Percentiles rank a stretch among this genome's conserved stretches.
Evolutionary conservation across 176 grass and related monocot species (phyloP).

Genomic region (Areca catechu): DNA sequence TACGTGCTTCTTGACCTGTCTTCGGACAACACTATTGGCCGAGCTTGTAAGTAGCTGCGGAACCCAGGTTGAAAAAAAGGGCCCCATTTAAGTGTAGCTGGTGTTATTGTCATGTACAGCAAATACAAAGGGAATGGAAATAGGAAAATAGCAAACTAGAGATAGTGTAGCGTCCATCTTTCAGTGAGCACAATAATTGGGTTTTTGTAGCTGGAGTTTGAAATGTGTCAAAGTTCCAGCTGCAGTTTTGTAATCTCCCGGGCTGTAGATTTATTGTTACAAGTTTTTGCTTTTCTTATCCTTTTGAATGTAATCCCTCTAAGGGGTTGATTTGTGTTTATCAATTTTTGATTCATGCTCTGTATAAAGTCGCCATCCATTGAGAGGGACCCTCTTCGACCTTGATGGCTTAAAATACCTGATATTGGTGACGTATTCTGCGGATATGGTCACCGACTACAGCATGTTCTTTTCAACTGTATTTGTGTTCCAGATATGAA

Average conservation of each 20-base stretch:
- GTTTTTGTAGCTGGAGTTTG: slow-evolving; percentile 37
- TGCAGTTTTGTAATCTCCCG: slow-evolving; percentile 48
- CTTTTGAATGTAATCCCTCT: not conserved
- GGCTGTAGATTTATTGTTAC: not conserved
- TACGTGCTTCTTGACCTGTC: not conserved
- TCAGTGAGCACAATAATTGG: slow-evolving; percentile 23
- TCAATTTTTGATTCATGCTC: too few species aligned
- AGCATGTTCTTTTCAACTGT: too few species aligned
- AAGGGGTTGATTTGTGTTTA: not conserved
- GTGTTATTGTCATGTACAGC: slow-evolving; percentile 38
- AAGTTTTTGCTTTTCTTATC: not conserved
- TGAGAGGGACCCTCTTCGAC: too few species aligned
- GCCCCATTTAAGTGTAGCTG: not conserved
- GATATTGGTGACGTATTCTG: too few species aligned
- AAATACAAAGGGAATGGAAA: slow-evolving; percentile 27
- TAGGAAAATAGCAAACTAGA: slow-evolving; percentile 7
- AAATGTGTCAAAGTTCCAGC: slow-evolving; percentile 28
- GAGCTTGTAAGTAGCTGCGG: not conserved
- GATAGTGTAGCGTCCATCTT: slow-evolving; percentile 26
- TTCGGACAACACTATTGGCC: not conserved
- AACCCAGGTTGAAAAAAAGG: not conserved
- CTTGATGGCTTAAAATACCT: too few species aligned
- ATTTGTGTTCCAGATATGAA: too few species aligned
- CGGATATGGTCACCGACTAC: too few species aligned
- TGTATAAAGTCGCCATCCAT: too few species aligned